Conservation (phyloP, 1,284 basidiomycete species). For the Ustilago bromivora region DNA sequence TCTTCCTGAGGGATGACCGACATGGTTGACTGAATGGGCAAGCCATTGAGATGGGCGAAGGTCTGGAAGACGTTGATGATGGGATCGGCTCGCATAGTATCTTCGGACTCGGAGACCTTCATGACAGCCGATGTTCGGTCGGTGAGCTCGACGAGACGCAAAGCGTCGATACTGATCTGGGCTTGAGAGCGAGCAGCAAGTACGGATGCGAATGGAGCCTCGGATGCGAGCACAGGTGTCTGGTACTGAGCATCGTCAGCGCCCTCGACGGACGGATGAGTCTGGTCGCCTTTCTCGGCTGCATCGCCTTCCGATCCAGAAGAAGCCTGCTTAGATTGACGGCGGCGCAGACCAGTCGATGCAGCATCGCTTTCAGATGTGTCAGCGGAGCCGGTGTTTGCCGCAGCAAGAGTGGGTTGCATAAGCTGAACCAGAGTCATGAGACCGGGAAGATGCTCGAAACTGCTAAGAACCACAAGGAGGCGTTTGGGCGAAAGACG, state of each 20-base stretch:
- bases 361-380: constrained; percentile 5
- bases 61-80: constrained; percentile 83
- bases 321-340: constrained; percentile 26
- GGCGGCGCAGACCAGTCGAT: constrained; percentile 25
- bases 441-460: constrained; percentile 80
- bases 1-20: constrained; percentile 80
- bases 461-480: constrained; percentile 87
- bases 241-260: constrained; percentile 30
- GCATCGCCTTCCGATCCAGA: constrained; percentile 27
- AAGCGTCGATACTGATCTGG: constrained; percentile 56
- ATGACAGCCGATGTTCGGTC: constrained; percentile 87
- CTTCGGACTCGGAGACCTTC: constrained; percentile 80
- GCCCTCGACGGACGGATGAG: constrained; percentile 37
- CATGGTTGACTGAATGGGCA: constrained; percentile 76
- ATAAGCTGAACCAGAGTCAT: constrained; percentile 74
- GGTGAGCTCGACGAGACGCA: constrained; percentile 76
- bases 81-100: constrained; percentile 79
- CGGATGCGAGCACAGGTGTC: constrained; percentile 45
- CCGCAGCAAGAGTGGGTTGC: constrained; percentile 65
- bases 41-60: constrained; percentile 80
- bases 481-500: constrained; percentile 72
- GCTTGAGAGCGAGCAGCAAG: constrained; percentile 30
- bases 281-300: constrained; percentile 32
- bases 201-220: constrained; percentile 34
- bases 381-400: constrained; percentile 13